Base-by-base conservation (phyloP, 345 rosid genomes). In the Acer negundo region DNA sequence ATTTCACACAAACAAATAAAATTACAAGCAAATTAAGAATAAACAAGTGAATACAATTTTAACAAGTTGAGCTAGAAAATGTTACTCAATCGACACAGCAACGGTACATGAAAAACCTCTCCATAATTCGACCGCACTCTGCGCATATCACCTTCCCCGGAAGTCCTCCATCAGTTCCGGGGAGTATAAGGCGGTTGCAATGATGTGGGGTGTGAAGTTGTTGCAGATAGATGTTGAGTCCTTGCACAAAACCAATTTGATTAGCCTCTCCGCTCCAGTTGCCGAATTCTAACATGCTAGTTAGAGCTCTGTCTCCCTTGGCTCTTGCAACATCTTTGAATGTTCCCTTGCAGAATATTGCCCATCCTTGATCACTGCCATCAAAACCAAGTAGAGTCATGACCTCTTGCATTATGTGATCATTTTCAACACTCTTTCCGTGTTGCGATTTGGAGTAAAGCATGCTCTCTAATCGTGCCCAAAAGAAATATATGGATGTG, bases 401-500 rank as follows among this genome's bases (percentile, higher is more conserved):
- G 40, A 84, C 75, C 66, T 84, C 87, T 16, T 19, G 79, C 87
- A 84, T 84, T 51, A 81, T 69, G 5, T 28, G 67, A 67, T 85
- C 88, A 6, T 51, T 75, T 49, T 69, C 78, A 0, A 22, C 66
- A 0, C 74, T 62, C 80, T 42, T 82, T 10, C 83, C 81, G 0
- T 47, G 81, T 42, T 80, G 85, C 44, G 80, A 35, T 72, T 80
- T 82, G 2, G 85, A 77, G 77, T 84, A 69, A 16, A 81, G 65
- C 79, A 86, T 84, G 89, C 83, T 81, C 70, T 86, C 86, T 17
- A 83, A 67, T 46, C 86, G 70, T 15, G 78, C 69, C 89, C 86
- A 86, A 67, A 86, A 86, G 77, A 62, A 83, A 82, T 84, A 75
- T 72, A 72, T 63, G 12, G 58, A 35, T 2, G 77, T 64, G n/a